Conservation (phyloP, 2,329 filamentous ascomycete species). For the Fusarium heterosporum region DNA sequence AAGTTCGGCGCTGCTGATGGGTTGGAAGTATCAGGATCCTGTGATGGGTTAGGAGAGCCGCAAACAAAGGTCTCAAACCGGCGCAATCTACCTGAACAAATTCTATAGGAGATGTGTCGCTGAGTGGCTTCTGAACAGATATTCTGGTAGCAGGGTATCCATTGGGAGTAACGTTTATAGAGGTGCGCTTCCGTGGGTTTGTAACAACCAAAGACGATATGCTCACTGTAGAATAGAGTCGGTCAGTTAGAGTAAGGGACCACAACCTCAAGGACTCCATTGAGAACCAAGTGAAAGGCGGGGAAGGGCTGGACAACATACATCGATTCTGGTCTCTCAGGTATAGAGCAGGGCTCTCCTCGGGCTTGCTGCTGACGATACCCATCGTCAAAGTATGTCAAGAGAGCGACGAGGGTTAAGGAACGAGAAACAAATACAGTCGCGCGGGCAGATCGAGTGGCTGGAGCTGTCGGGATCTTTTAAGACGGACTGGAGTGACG, state of each 20-base stretch:
- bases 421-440: conserved; percentile 39
- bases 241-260: conserved; percentile 38
- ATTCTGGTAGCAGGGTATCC: conserved; percentile 86
- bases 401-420: conserved; percentile 34
- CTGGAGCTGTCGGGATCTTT: conserved; percentile 46
- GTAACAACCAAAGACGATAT: conserved; percentile 86
- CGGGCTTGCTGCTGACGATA: conserved; percentile 87
- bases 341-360: conserved; percentile 83
- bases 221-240: conserved; percentile 71
- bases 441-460: conserved; percentile 29
- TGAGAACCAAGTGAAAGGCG: conserved; percentile 20
- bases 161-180: conserved; percentile 86
- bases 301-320: conserved; percentile 61
- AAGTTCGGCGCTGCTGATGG: conserved; percentile 72
- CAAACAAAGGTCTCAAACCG: conserved; percentile 35
- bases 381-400: conserved; percentile 75
- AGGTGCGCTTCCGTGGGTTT: conserved; percentile 80
- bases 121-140: conserved; percentile 75
- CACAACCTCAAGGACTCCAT: conserved; percentile 28
- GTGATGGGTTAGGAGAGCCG: conserved; percentile 33
- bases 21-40: conserved; percentile 80
- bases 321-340: conserved; percentile 92
- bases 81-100: conserved; percentile 82
- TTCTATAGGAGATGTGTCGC: conserved; percentile 83
- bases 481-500: conserved; percentile 40